phyloP scores from a whole-genome alignment of 1,139 yeast genomes.

The Hemisphaericaspora subhashii region DNA sequence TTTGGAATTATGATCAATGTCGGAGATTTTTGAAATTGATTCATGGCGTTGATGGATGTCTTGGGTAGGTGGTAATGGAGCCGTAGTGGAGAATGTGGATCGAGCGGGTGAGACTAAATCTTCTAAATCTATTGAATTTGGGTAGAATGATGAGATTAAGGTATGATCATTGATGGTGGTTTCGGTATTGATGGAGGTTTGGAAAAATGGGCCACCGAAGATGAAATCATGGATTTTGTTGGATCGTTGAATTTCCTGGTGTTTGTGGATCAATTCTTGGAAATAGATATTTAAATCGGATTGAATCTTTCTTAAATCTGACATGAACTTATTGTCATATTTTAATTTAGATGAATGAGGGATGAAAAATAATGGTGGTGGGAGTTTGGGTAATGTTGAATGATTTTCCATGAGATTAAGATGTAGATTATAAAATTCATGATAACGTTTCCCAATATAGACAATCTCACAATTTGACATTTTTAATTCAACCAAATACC shows the following conservation, averaged over 20 bases:
- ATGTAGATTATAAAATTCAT: slow-evolving; percentile 38
- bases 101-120: slow-evolving; percentile 7
- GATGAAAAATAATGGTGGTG: slow-evolving; percentile 31
- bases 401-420: slow-evolving; percentile 18
- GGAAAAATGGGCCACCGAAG: slow-evolving; percentile 9
- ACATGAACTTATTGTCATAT: slow-evolving; percentile 20
- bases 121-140: slow-evolving; percentile 24
- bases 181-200: slow-evolving; percentile 10
- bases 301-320: slow-evolving; percentile 27
- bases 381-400: slow-evolving; percentile 32
- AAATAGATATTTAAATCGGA: slow-evolving; percentile 37
- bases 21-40: not conserved
- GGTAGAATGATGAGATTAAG: slow-evolving; percentile 23
- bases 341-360: slow-evolving; percentile 11
- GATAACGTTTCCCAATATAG: slow-evolving; percentile 33
- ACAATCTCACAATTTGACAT: slow-evolving; percentile 24
- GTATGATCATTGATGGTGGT: slow-evolving; percentile 16
- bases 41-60: not conserved
- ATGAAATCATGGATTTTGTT: slow-evolving; percentile 20
- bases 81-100: slow-evolving; percentile 26
- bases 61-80: slow-evolving; percentile 27
- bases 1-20: slow-evolving; percentile 9
- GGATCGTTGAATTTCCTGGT: slow-evolving; percentile 17
- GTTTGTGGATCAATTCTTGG: slow-evolving; percentile 22
- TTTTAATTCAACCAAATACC: slow-evolving; percentile 34